Evolutionary conservation across 768 basidiomycete species (phyloP).

Genomic region (Kwoniella pini): DNA sequence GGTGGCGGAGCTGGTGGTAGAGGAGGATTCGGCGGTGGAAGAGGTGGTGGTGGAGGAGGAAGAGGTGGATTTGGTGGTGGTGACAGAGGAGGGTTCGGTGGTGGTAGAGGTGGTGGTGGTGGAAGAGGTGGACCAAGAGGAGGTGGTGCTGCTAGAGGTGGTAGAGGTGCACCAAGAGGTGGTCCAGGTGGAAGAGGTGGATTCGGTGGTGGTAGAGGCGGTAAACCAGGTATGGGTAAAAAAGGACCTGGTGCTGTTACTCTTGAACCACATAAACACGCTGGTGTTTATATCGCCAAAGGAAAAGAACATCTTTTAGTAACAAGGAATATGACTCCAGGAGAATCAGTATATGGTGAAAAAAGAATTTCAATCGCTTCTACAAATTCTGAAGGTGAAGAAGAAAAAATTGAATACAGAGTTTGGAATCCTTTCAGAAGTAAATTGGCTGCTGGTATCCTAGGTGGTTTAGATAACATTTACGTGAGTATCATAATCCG

Average conservation of each 20-base stretch:
- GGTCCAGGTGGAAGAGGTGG: constrained; percentile 54
- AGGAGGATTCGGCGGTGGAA: constrained; percentile 30
- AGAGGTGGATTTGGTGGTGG: constrained; percentile 36
- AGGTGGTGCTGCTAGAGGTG: constrained; percentile 41
- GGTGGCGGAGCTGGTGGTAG: constrained; percentile 30
- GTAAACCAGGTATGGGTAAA: constrained; percentile 58
- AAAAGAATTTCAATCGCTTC: constrained; percentile 84
- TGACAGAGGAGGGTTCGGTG: constrained; percentile 32
- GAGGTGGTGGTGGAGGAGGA: constrained; percentile 20
- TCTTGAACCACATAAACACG: constrained; percentile 91
- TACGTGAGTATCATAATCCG: constrained; percentile 55
- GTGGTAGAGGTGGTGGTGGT: constrained; percentile 20
- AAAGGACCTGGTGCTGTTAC: constrained; percentile 81
- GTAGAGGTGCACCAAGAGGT: constrained; percentile 53
- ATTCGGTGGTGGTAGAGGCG: constrained; percentile 66
- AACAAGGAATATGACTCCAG: constrained; percentile 96
- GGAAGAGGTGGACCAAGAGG: constrained; percentile 26
- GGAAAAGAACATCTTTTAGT: constrained; percentile 97
- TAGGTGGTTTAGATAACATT: constrained; percentile 91
- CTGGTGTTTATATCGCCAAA: constrained; percentile 89
- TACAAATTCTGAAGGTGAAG: constrained; percentile 56
- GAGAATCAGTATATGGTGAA: constrained; percentile 97
- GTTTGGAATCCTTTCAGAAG: constrained; percentile 99
- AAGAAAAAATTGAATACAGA: constrained; percentile 89
- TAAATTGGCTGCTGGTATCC: constrained; percentile 94